phyloP scores from a whole-genome alignment of 2,329 filamentous ascomycete species.

The Periglandula ipomoeae region DNA sequence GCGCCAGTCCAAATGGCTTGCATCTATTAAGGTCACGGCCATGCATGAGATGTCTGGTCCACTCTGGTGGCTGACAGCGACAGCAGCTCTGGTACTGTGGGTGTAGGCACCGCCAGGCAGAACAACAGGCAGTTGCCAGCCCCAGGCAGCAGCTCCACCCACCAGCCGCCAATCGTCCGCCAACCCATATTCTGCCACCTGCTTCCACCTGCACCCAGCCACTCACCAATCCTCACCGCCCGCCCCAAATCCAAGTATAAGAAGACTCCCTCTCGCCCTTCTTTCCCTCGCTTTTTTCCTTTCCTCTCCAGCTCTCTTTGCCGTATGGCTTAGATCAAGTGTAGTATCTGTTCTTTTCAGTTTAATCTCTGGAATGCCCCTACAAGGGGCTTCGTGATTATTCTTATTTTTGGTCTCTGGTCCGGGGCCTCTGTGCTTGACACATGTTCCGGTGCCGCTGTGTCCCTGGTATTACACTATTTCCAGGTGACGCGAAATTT shows the following conservation, averaged over 20 bases:
- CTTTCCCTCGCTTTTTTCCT: slow-evolving; percentile 5
- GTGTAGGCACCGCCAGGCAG: no score
- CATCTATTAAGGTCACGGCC: no score
- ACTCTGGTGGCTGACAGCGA: no score
- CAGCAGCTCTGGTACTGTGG: no score
- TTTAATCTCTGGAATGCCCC: slow-evolving; percentile 86
- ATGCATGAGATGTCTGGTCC: no score
- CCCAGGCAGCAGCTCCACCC: not conserved
- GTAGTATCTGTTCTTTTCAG: slow-evolving; percentile 95
- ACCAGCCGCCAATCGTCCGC: not conserved
- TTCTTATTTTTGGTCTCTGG: slow-evolving; percentile 48
- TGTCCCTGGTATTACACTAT: slow-evolving; percentile 35
- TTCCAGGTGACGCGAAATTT: slow-evolving; percentile 30
- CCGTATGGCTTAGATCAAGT: slow-evolving; percentile 76
- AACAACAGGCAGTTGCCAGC: not conserved
- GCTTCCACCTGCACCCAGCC: no score
- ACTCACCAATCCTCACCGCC: not conserved
- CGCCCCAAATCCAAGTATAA: slow-evolving; percentile 1
- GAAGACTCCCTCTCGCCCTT: not conserved
- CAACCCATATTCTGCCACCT: not conserved
- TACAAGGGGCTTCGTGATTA: slow-evolving; percentile 66
- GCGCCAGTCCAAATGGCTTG: no score
- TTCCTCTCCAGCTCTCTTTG: slow-evolving; percentile 31
- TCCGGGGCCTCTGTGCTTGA: slow-evolving; percentile 28
- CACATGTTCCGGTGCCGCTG: slow-evolving; percentile 24